Conservation (phyloP, 2,329 filamentous ascomycete species). For the Neofusicoccum laricinum region DNA sequence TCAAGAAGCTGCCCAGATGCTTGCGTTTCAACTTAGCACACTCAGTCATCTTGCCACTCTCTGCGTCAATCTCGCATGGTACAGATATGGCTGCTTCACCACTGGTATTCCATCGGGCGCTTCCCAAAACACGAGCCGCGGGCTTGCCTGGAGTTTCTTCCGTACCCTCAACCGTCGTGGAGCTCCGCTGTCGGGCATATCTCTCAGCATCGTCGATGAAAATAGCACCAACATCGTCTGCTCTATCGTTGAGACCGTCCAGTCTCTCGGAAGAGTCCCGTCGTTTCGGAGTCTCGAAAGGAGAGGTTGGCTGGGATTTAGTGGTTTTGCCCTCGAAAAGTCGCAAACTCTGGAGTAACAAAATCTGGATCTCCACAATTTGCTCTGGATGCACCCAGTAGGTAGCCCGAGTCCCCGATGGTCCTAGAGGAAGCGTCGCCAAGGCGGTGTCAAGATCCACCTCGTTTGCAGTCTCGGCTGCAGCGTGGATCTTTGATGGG, state of each 20-base stretch:
- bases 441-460: slow-evolving; percentile 51
- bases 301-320: slow-evolving; percentile 20
- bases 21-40: slow-evolving; percentile 40
- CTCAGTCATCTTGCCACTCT: not conserved
- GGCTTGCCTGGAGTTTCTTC: slow-evolving; percentile 32
- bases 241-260: slow-evolving; percentile 26
- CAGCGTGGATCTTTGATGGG: slow-evolving; percentile 33
- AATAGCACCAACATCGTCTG: slow-evolving; percentile 39
- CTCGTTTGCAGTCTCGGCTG: slow-evolving; percentile 39
- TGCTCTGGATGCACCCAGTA: slow-evolving; percentile 57
- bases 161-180: slow-evolving; percentile 42
- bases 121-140: slow-evolving; percentile 31
- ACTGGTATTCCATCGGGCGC: slow-evolving; percentile 34
- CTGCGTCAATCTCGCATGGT: slow-evolving; percentile 23
- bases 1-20: slow-evolving; percentile 39
- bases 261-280: slow-evolving; percentile 26
- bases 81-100: slow-evolving; percentile 31
- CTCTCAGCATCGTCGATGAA: slow-evolving; percentile 48
- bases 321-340: slow-evolving; percentile 31
- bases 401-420: slow-evolving; percentile 44
- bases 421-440: slow-evolving; percentile 46
- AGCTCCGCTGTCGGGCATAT: slow-evolving; percentile 46
- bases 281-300: slow-evolving; percentile 24
- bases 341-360: slow-evolving; percentile 50
- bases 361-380: slow-evolving; percentile 51